Evolutionary conservation across 2,329 filamentous ascomycete genomes (phyloP).

Genomic region (Ilyonectria sp.): DNA sequence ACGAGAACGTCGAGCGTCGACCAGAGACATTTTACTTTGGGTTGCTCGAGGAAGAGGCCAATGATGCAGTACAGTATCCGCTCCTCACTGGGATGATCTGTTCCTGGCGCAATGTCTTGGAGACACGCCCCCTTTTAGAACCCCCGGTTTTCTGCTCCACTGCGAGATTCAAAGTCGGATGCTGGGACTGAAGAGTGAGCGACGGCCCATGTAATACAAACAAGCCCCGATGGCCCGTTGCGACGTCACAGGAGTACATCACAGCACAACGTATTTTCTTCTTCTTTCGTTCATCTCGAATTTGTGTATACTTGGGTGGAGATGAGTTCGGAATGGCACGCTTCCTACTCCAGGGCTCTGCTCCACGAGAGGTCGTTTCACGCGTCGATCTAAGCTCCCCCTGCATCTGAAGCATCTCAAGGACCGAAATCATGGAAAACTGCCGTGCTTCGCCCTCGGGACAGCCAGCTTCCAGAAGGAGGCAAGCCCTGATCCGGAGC

Average conservation of each 20-base stretch:
- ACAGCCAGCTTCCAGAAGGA: background rate
- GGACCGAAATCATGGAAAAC: background rate
- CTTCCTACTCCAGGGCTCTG: too few species aligned
- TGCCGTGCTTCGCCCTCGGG: background rate
- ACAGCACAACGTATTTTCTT: background rate
- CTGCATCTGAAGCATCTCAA: background rate
- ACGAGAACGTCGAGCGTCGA: too few species aligned
- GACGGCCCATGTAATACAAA: constrained; percentile 14
- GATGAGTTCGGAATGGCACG: too few species aligned
- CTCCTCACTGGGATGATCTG: background rate
- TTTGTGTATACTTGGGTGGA: too few species aligned
- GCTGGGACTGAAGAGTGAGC: background rate
- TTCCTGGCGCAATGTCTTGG: background rate
- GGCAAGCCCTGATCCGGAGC: background rate
- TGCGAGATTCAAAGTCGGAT: background rate
- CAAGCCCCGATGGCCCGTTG: constrained; percentile 14
- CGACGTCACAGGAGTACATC: background rate
- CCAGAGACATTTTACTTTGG: too few species aligned
- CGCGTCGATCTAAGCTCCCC: background rate
- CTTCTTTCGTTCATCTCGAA: background rate
- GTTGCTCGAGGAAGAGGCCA: too few species aligned
- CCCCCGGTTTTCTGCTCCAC: background rate
- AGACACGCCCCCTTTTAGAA: background rate
- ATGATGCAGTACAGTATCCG: too few species aligned
- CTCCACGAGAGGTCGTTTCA: background rate